Conservation (phyloP, 768 basidiomycete species). For the Chalciporus chontae region DNA sequence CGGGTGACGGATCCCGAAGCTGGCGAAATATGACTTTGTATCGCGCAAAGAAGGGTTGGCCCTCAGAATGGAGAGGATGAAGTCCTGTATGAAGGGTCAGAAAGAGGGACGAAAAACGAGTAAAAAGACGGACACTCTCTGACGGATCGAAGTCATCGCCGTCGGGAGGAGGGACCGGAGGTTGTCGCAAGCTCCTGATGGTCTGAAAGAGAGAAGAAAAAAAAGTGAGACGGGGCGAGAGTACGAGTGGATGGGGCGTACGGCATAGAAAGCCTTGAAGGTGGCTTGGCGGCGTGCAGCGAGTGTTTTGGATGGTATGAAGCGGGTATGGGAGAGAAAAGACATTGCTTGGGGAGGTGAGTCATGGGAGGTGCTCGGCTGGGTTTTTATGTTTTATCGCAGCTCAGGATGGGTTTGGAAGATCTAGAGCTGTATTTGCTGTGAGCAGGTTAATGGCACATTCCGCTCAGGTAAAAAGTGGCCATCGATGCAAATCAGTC, state of each 20-base stretch:
- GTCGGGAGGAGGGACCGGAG: slow-evolving; percentile 8
- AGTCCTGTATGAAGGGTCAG: slow-evolving; percentile 59
- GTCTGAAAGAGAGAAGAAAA: slow-evolving; percentile 19
- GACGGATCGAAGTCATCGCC: slow-evolving; percentile 32
- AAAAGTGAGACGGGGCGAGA: slow-evolving; percentile 17
- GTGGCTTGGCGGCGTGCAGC: slow-evolving; percentile 37
- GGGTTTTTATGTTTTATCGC: slow-evolving; percentile 23
- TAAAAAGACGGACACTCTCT: slow-evolving; percentile 44
- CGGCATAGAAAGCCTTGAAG: slow-evolving; percentile 54
- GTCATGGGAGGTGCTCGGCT: not conserved
- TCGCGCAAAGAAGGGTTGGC: slow-evolving; percentile 92
- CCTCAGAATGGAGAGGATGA: slow-evolving; percentile 90
- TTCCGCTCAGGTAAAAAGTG: not conserved
- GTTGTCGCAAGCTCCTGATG: slow-evolving; percentile 27
- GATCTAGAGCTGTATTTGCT: slow-evolving; percentile 18
- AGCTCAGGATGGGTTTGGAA: slow-evolving; percentile 12
- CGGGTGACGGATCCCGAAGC: slow-evolving; percentile 73
- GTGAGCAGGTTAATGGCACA: slow-evolving; percentile 1
- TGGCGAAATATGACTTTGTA: slow-evolving; percentile 84
- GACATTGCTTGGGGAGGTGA: slow-evolving; percentile 13
- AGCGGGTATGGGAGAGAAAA: slow-evolving; percentile 22
- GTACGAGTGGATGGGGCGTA: slow-evolving; percentile 27
- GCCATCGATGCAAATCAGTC: not conserved
- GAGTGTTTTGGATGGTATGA: slow-evolving; percentile 28
- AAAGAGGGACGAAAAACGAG: not conserved